Percentiles rank a stretch among this genome's conserved stretches.
Evolutionary conservation across 2,329 filamentous ascomycete genomes (phyloP).

Genomic region (Drechslerella coelobrocha): DNA sequence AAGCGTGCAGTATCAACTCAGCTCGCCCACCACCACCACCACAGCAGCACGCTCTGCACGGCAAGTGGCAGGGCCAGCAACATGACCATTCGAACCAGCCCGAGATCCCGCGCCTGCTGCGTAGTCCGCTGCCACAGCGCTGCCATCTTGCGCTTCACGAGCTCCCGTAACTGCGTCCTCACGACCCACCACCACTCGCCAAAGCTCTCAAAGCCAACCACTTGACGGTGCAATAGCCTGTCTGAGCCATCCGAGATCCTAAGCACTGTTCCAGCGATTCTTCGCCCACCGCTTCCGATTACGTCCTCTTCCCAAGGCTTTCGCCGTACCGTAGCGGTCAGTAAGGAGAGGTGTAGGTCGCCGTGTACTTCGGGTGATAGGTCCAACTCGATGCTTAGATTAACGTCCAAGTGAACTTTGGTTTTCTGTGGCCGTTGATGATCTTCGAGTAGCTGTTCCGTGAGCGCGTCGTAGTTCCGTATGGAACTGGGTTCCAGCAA

Average conservation of each 20-base stretch:
- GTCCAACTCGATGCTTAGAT: constrained; percentile 43
- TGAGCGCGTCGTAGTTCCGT: constrained; percentile 36
- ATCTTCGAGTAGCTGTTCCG: constrained; percentile 44
- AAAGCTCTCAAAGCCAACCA: constrained; percentile 47
- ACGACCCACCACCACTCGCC: constrained; percentile 49
- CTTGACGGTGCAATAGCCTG: constrained; percentile 33
- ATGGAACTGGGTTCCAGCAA: constrained; percentile 30
- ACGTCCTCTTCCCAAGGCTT: constrained; percentile 45
- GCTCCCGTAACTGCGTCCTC: constrained; percentile 29
- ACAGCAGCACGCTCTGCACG: not conserved
- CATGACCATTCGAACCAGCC: not conserved
- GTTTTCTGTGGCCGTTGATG: constrained; percentile 40
- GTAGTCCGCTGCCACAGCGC: not conserved
- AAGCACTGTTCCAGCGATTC: constrained; percentile 41
- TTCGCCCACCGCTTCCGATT: constrained; percentile 25
- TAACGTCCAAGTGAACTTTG: constrained; percentile 42
- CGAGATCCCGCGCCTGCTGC: not conserved
- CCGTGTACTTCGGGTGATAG: constrained; percentile 40
- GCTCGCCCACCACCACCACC: constrained; percentile 2
- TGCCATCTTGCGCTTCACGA: constrained; percentile 5
- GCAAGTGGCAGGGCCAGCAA: constrained; percentile 15
- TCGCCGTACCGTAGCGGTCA: constrained; percentile 37
- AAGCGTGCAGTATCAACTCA: constrained; percentile 2
- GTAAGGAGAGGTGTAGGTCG: constrained; percentile 44
- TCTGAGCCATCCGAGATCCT: constrained; percentile 37